Evolutionary conservation across 1,139 yeast genomes (phyloP).

Genomic region (Lodderomyces margitis): DNA sequence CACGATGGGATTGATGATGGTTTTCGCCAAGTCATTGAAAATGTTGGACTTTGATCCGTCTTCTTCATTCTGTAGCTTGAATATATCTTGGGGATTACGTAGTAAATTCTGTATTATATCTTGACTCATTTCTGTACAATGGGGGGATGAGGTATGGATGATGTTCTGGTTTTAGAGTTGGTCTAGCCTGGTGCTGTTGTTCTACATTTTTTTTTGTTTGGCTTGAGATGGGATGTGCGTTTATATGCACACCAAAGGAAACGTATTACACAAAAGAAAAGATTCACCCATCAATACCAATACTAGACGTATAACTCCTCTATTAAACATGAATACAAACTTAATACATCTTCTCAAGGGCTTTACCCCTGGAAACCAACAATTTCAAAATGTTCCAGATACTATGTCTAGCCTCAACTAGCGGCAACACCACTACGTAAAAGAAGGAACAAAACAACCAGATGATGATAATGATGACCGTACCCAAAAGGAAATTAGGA

Average conservation of each 20-base stretch:
- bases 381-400: slow-evolving; percentile 12
- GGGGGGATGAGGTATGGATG: neutral
- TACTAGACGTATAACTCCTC: too few species aligned
- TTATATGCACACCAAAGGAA: neutral
- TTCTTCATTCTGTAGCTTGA: slow-evolving; percentile 19
- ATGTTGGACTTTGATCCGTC: slow-evolving; percentile 15
- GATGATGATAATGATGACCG: slow-evolving; percentile 17
- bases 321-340: too few species aligned
- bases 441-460: slow-evolving; percentile 21
- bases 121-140: slow-evolving; percentile 15
- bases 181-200: neutral
- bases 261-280: neutral
- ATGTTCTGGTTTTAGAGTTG: slow-evolving; percentile 2
- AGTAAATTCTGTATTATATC: slow-evolving; percentile 18
- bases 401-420: slow-evolving; percentile 17
- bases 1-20: slow-evolving; percentile 64
- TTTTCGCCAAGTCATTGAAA: slow-evolving; percentile 47
- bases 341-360: neutral
- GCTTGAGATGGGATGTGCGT: slow-evolving; percentile 6
- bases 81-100: slow-evolving; percentile 28
- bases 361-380: neutral
- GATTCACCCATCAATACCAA: too few species aligned
- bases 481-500: slow-evolving; percentile 18
- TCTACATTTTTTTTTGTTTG: slow-evolving; percentile 5
- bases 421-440: slow-evolving; percentile 19